phyloP scores from a whole-genome alignment of 768 basidiomycete species.

The Cantharellus cinnabarinus region DNA sequence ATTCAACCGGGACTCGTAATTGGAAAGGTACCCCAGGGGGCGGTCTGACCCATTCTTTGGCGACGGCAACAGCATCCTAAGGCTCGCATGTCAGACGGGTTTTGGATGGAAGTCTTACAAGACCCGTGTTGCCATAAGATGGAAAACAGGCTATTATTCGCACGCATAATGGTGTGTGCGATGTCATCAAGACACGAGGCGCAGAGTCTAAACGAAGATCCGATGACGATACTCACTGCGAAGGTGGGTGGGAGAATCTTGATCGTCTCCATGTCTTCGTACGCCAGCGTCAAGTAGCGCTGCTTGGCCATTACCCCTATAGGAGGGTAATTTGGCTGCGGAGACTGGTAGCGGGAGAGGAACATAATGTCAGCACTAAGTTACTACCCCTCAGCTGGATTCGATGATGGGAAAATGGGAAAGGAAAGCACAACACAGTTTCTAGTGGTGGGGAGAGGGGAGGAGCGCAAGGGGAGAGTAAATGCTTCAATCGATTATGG shows the following conservation, averaged over 20 bases:
- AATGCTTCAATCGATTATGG: not conserved
- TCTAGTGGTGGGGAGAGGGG: not conserved
- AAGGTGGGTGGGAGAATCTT: conserved; percentile 55
- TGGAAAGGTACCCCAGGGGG: conserved; percentile 59
- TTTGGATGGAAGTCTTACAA: not conserved
- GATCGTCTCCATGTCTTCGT: conserved; percentile 74
- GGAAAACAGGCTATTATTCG: too few relatives aligned
- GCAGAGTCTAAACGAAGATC: not conserved
- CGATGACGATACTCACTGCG: conserved; percentile 25
- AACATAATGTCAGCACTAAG: not conserved
- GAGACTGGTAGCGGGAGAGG: not conserved
- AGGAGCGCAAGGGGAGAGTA: not conserved
- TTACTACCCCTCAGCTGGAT: too few relatives aligned
- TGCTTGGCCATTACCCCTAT: not conserved
- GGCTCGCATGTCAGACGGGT: not conserved
- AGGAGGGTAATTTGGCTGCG: not conserved
- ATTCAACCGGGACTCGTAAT: conserved; percentile 72
- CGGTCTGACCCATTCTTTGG: conserved; percentile 72
- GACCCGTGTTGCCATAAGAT: not conserved
- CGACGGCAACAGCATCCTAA: conserved; percentile 63
- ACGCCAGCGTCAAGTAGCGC: conserved; percentile 60
- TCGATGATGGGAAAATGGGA: too few relatives aligned
- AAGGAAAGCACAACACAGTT: too few relatives aligned
- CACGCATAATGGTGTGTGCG: too few relatives aligned
- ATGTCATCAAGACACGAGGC: not conserved